Base-by-base conservation (phyloP, 305 asterid genomes). In the Ajuga reptans region DNA sequence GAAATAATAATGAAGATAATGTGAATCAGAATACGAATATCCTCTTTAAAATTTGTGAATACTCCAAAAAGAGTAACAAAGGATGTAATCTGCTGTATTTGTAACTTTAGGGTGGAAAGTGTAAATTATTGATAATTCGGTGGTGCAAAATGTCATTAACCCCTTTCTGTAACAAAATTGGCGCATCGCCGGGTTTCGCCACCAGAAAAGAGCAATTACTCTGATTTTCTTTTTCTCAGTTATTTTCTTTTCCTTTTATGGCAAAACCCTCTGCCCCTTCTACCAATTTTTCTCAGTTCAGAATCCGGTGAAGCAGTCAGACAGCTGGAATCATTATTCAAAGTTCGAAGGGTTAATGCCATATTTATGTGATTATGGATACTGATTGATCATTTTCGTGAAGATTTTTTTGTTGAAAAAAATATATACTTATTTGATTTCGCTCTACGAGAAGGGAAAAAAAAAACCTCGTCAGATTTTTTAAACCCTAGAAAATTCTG, bases 401-500 rank as follows among this genome's bases (percentile, higher is more conserved):
- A 21, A 21, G 27, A 21, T 21, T 21, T 21, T n/a, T 21, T 21
- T 21, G 27, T 21, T 21, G 27, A 21, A 21, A 21, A 0, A 21
- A 21, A 2, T 0, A 21, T 21, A 21, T 21, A 6, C 18, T 14
- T 14, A 31, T 61, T 52, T 9, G 57, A 29, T 64, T 53, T 43
- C 24, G 55, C 45, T 39, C 45, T 39, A 9, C 9, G 31, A 27
- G 3, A 31, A 39, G 11, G 3, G 6, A 5, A 36, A 36, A 39
- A 39, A 39, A 7, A 36, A 36, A 6, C 9, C 18, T 21, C 14
- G 56, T 52, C 54, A 5, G 57, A 12, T 56, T 53, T 16, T 9
- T 50, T 2, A 11, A 63, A 62, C 55, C 79, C 72, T 75, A 29
- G 64, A 37, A 45, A 43, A 49, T 12, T 69, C 33, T 17, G 49